A percentile compares a stretch with the other conserved stretches of the same genome.
phyloP scores from a whole-genome alignment of 208 protist species.

The Acanthamoeba castellanii region DNA sequence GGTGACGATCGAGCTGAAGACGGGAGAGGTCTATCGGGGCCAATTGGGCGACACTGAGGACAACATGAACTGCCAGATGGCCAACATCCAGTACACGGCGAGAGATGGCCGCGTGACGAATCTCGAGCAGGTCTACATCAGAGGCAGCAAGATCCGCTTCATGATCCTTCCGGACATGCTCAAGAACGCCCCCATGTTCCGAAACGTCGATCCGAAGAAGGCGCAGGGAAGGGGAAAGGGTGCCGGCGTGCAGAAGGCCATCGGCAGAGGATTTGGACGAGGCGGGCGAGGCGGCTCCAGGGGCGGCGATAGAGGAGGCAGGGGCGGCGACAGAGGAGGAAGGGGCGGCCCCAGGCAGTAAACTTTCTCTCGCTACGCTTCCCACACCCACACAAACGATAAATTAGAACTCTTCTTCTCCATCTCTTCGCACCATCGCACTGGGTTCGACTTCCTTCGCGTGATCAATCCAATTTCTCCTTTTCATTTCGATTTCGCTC shows the following conservation, averaged over 20 bases:
- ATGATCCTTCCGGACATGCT: slow-evolving; percentile 94
- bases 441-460: neutral
- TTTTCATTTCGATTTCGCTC: neutral
- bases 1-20: slow-evolving; percentile 91
- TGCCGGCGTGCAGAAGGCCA: slow-evolving; percentile 73
- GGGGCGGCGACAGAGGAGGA: neutral
- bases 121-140: slow-evolving; percentile 91
- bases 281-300: slow-evolving; percentile 18
- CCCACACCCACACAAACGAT: neutral
- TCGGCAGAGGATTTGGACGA: slow-evolving; percentile 57
- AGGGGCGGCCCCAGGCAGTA: slow-evolving; percentile 25
- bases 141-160: slow-evolving; percentile 93
- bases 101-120: slow-evolving; percentile 88
- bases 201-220: slow-evolving; percentile 84
- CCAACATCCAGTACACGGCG: slow-evolving; percentile 89
- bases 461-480: neutral
- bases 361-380: neutral
- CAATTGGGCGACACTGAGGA: slow-evolving; percentile 92
- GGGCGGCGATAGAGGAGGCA: neutral
- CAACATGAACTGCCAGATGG: slow-evolving; percentile 92
- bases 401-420: neutral
- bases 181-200: slow-evolving; percentile 95
- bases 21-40: slow-evolving; percentile 92
- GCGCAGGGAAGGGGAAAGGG: slow-evolving; percentile 70
- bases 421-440: too few species aligned